Conservation (phyloP, 2,329 filamentous ascomycete genomes). For the Monosporascus sp. region DNA sequence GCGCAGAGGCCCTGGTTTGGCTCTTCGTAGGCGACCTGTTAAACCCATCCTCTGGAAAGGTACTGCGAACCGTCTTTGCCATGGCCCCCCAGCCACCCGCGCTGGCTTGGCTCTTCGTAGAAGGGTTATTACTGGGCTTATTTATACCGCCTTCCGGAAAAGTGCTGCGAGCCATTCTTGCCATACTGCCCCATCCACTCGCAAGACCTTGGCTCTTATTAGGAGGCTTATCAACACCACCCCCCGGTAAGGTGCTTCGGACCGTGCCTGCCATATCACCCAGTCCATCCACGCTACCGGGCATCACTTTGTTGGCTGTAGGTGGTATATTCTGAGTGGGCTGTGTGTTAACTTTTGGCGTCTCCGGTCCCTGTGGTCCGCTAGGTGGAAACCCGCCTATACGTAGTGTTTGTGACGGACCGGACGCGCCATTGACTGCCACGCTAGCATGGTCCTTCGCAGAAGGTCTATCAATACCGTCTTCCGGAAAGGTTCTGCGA, state of each 20-base stretch:
- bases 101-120: not conserved
- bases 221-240: not conserved
- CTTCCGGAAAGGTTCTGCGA: not conserved
- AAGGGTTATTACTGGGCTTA: not conserved
- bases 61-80: not conserved
- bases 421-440: no score
- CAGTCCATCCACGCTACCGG: not conserved
- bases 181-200: slow-evolving; percentile 1
- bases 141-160: not conserved
- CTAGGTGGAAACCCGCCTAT: not conserved
- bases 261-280: not conserved
- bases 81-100: not conserved
- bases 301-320: no score
- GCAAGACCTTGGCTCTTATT: not conserved
- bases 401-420: no score
- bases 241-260: no score
- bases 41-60: no score
- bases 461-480: not conserved
- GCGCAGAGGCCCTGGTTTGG: not conserved
- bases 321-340: no score
- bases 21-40: not conserved
- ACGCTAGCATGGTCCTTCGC: not conserved
- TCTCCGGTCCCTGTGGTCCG: no score
- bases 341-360: no score
- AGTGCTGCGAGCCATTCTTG: not conserved